Evolutionary conservation across 2,329 filamentous ascomycete genomes (phyloP).

Genomic region (Penicillium sp.): DNA sequence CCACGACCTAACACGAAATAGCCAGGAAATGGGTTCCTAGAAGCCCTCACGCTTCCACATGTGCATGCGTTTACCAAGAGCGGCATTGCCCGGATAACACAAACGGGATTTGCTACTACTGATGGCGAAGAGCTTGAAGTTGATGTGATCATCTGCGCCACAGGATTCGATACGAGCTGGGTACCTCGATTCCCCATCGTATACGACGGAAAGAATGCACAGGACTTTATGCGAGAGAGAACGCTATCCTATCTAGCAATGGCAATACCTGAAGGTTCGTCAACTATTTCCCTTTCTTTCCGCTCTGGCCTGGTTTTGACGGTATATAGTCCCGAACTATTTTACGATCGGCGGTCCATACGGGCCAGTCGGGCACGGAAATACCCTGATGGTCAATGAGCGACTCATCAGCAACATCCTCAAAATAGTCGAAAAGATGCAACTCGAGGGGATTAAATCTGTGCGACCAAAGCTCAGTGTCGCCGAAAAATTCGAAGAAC

Average conservation of each 20-base stretch:
- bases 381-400: too few relatives aligned
- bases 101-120: slow-evolving; percentile 34
- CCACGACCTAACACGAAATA: too few relatives aligned
- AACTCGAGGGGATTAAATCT: too few relatives aligned
- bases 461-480: too few relatives aligned
- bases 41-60: slow-evolving; percentile 65
- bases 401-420: too few relatives aligned
- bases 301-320: too few relatives aligned
- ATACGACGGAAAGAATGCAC: slow-evolving; percentile 7
- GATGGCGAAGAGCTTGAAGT: slow-evolving; percentile 29
- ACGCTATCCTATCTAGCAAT: not conserved
- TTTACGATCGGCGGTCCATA: too few relatives aligned
- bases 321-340: too few relatives aligned
- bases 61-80: slow-evolving; percentile 31
- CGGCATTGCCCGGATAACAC: slow-evolving; percentile 51
- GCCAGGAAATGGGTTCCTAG: slow-evolving; percentile 56
- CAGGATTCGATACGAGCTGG: slow-evolving; percentile 13
- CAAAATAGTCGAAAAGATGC: too few relatives aligned
- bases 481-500: too few relatives aligned
- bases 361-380: too few relatives aligned
- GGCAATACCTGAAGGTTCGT: not conserved
- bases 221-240: not conserved
- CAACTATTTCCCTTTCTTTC: too few relatives aligned
- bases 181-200: slow-evolving; percentile 25
- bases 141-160: slow-evolving; percentile 42